Evolutionary conservation across 2,329 filamentous ascomycete species (phyloP).

Genomic region (Apiospora arundinis): DNA sequence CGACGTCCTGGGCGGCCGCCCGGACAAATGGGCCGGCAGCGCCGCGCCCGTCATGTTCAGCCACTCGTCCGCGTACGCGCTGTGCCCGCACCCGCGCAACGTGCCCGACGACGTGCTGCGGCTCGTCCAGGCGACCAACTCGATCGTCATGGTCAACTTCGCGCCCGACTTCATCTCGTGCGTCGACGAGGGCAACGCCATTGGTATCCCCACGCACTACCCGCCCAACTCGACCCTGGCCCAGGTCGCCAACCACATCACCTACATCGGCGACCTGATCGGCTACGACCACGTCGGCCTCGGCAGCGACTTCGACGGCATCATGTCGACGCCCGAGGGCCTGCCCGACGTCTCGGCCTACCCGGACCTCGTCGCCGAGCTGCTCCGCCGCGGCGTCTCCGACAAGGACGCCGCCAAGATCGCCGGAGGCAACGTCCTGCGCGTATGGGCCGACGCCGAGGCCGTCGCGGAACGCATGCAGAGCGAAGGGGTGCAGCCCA

Average conservation of each 20-base stretch:
- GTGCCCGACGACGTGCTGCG: conserved; percentile 76
- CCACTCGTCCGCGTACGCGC: conserved; percentile 79
- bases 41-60: conserved; percentile 86
- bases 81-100: conserved; percentile 90
- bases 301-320: conserved; percentile 90
- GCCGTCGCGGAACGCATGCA: conserved; percentile 72
- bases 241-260: conserved; percentile 81
- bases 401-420: conserved; percentile 77
- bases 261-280: conserved; percentile 80
- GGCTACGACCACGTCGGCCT: conserved; percentile 89
- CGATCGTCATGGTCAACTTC: conserved; percentile 92
- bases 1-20: conserved; percentile 72
- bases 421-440: conserved; percentile 79
- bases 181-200: conserved; percentile 59
- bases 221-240: conserved; percentile 73
- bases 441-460: conserved; percentile 85
- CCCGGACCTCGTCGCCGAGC: conserved; percentile 76
- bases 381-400: conserved; percentile 75
- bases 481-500: conserved; percentile 54
- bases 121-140: conserved; percentile 74
- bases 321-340: conserved; percentile 69
- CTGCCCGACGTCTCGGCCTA: conserved; percentile 87
- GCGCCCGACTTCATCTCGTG: conserved; percentile 84
- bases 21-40: conserved; percentile 71
- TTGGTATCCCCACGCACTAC: conserved; percentile 72